phyloP scores from a whole-genome alignment of 371 early-diverging fungal species.

The Saksenaea vasiformis region DNA sequence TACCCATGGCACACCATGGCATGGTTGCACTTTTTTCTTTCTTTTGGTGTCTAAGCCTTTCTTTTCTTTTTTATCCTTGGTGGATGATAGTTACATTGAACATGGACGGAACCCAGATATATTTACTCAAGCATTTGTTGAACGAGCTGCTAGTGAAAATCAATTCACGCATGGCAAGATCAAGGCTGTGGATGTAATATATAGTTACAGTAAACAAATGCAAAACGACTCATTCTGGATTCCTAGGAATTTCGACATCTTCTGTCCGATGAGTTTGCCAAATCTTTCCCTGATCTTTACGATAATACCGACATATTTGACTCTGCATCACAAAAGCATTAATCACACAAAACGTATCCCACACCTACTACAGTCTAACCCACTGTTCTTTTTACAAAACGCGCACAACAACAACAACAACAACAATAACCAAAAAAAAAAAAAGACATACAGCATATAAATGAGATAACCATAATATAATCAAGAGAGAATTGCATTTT shows the following conservation, averaged over 20 bases:
- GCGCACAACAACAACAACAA: no score
- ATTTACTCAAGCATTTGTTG: conserved; percentile 73
- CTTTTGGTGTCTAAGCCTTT: background rate
- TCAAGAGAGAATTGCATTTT: no score
- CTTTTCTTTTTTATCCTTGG: conserved; percentile 13
- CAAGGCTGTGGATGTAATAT: conserved; percentile 61
- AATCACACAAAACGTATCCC: background rate
- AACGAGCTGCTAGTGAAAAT: conserved; percentile 77
- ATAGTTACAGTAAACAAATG: no score
- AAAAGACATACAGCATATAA: no score
- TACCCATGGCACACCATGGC: background rate
- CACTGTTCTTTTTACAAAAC: no score
- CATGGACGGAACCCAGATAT: conserved; percentile 75
- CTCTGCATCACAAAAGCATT: background rate
- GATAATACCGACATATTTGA: conserved; percentile 27
- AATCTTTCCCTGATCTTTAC: conserved; percentile 51
- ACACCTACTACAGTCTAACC: no score
- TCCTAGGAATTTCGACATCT: conserved; percentile 40
- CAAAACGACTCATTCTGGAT: background rate
- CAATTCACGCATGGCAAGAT: conserved; percentile 80
- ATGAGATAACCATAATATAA: no score
- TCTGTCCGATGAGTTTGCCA: conserved; percentile 41
- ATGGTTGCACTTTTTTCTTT: background rate
- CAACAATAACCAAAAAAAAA: no score
- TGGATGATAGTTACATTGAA: conserved; percentile 54